Percentiles rank a stretch among this genome's conserved stretches.
phyloP scores from a whole-genome alignment of 148 eudicot species.

The Nepenthes mirabilis region DNA sequence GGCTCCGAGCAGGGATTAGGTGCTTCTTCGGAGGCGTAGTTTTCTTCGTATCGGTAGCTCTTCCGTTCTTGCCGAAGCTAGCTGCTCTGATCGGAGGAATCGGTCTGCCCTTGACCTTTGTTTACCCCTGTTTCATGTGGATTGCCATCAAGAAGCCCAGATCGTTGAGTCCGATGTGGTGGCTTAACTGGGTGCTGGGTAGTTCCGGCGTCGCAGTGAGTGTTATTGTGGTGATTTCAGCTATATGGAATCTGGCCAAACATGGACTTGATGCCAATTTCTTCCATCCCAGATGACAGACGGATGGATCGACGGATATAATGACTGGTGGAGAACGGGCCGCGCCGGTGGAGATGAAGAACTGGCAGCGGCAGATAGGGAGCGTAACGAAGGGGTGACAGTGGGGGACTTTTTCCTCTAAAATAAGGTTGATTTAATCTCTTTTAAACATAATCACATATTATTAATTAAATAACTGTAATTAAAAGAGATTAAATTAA shows the following conservation, averaged over 20 bases:
- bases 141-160: conserved; percentile 34
- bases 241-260: conserved; percentile 27
- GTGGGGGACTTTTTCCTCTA: too few relatives aligned
- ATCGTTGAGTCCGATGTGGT: conserved; percentile 25
- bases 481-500: too few relatives aligned
- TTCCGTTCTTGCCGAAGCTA: conserved; percentile 42
- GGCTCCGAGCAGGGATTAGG: conserved; percentile 22
- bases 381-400: too few relatives aligned
- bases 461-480: too few relatives aligned
- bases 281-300: conserved; percentile 30
- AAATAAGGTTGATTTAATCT: too few relatives aligned
- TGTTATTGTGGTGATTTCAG: conserved; percentile 14
- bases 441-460: too few relatives aligned
- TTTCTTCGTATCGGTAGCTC: conserved; percentile 36
- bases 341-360: too few relatives aligned
- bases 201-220: conserved; percentile 27
- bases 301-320: too few relatives aligned
- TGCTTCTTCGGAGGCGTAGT: conserved; percentile 45
- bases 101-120: conserved; percentile 34
- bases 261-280: conserved; percentile 48
- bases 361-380: too few relatives aligned
- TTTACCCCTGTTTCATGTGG: conserved; percentile 74
- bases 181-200: conserved; percentile 38
- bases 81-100: conserved; percentile 34
- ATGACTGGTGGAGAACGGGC: too few relatives aligned